These are phyloP conservation scores for Harrya chromipes DNA, from an alignment of 768 basidiomycete species.

Conservation along the genomic window DNA sequence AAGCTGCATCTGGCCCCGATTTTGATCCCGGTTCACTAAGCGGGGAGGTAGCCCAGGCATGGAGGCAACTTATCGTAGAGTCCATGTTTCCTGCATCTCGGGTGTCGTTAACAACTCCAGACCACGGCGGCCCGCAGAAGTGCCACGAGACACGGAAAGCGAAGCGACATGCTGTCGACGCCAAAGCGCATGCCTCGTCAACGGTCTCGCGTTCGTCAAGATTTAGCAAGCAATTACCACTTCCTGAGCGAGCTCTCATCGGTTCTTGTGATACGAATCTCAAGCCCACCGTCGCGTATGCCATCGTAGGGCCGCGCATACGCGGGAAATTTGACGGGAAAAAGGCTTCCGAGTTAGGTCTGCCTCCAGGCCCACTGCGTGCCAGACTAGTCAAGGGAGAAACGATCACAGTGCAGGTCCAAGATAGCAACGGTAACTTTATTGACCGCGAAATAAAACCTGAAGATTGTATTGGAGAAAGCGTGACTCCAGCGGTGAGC, in stretches of 20 bases:
- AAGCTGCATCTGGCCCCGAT: slow-evolving; percentile 20
- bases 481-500: slow-evolving; percentile 48
- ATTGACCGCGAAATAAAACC: slow-evolving; percentile 51
- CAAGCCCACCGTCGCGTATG: slow-evolving; percentile 46
- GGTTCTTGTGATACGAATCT: slow-evolving; percentile 14
- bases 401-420: slow-evolving; percentile 52
- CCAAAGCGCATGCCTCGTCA: slow-evolving; percentile 1
- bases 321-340: slow-evolving; percentile 71
- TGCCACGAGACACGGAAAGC: slow-evolving; percentile 11
- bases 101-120: slow-evolving; percentile 5
- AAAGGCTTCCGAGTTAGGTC: slow-evolving; percentile 60
- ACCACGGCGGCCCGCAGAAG: slow-evolving; percentile 5
- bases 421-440: slow-evolving; percentile 41
- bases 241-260: slow-evolving; percentile 18
- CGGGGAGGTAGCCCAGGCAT: slow-evolving; percentile 50
- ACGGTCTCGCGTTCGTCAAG: slow-evolving; percentile 14
- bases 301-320: slow-evolving; percentile 49
- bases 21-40: slow-evolving; percentile 35
- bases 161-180: slow-evolving; percentile 1
- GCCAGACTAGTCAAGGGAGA: slow-evolving; percentile 62
- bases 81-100: slow-evolving; percentile 59
- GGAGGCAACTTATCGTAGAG: slow-evolving; percentile 49
- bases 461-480: slow-evolving; percentile 57
- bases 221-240: slow-evolving; percentile 18
- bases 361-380: slow-evolving; percentile 59